Conservation (phyloP, 139 green algal genomes). For the Tetratostichococcus sp. region DNA sequence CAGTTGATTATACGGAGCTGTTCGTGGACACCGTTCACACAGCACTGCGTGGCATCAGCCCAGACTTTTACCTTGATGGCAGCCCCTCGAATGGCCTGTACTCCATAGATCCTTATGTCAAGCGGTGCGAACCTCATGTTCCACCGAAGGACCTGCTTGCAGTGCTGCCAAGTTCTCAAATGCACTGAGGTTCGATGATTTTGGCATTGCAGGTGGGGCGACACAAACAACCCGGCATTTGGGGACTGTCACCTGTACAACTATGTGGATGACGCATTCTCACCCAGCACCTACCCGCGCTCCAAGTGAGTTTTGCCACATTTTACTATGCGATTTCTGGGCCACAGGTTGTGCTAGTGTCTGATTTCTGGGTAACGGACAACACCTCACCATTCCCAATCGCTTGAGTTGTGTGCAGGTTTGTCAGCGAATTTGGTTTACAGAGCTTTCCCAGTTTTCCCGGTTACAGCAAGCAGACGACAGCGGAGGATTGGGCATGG, state of each 20-base stretch:
- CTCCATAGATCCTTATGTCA: slow-evolving; percentile 38
- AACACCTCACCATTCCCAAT: neutral
- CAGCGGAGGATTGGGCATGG: slow-evolving; percentile 32
- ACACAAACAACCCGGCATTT: slow-evolving; percentile 21
- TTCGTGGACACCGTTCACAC: slow-evolving; percentile 50
- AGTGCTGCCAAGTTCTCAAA: too few species aligned
- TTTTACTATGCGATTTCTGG: too few species aligned
- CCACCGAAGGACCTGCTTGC: too few species aligned
- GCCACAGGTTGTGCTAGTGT: too few species aligned
- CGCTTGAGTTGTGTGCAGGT: neutral
- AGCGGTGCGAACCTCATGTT: slow-evolving; percentile 38
- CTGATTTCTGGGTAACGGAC: too few species aligned
- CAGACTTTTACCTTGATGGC: slow-evolving; percentile 58
- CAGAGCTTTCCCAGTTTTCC: slow-evolving; percentile 53
- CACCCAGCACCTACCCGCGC: slow-evolving; percentile 38
- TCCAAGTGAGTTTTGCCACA: slow-evolving; percentile 51
- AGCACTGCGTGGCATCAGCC: slow-evolving; percentile 26
- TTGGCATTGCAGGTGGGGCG: slow-evolving; percentile 36
- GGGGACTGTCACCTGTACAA: slow-evolving; percentile 81
- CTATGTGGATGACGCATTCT: slow-evolving; percentile 47
- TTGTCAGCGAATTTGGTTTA: slow-evolving; percentile 49
- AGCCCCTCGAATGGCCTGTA: slow-evolving; percentile 57
- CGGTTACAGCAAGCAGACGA: slow-evolving; percentile 26
- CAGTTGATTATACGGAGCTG: slow-evolving; percentile 48
- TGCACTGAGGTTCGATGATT: too few species aligned